phyloP scores from a whole-genome alignment of 1,284 basidiomycete species.

The Neonothopanus nambi region DNA sequence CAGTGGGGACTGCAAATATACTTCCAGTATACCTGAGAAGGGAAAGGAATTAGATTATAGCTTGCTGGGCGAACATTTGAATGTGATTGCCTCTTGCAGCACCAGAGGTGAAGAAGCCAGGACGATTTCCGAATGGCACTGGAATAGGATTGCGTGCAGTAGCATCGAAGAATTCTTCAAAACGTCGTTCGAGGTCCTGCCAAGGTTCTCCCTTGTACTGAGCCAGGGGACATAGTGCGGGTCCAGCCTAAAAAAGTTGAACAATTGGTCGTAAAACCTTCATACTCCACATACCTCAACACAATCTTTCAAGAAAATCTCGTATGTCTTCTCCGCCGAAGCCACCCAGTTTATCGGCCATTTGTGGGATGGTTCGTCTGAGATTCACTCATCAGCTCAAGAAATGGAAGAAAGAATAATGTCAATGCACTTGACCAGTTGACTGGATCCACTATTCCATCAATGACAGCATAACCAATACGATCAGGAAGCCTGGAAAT shows the following conservation, averaged over 20 bases:
- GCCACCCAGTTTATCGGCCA: conserved; percentile 34
- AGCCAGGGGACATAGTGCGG: conserved; percentile 30
- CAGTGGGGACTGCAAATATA: conserved; percentile 16
- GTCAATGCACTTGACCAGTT: conserved; percentile 30
- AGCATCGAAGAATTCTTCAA: conserved; percentile 35
- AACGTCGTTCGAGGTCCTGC: conserved; percentile 26
- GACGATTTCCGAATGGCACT: conserved; percentile 26
- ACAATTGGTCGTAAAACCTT: not conserved
- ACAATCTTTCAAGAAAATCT: conserved; percentile 35
- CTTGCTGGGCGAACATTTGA: not conserved
- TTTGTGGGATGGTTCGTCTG: conserved; percentile 34
- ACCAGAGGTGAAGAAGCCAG: conserved; percentile 37
- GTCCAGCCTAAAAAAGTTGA: conserved; percentile 27
- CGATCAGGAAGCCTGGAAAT: conserved; percentile 23
- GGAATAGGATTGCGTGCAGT: conserved; percentile 33
- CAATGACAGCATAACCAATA: conserved; percentile 23
- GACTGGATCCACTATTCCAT: conserved; percentile 25
- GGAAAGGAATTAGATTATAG: not conserved
- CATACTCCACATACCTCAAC: conserved; percentile 23
- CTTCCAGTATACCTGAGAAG: conserved; percentile 11
- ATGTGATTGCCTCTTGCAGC: conserved; percentile 30
- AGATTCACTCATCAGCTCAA: not conserved
- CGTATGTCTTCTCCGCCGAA: conserved; percentile 32
- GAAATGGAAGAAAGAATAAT: not conserved
- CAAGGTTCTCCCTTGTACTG: conserved; percentile 25